Conservation (phyloP, 2,329 filamentous ascomycete genomes). For the Dactylonectria macrodidyma region DNA sequence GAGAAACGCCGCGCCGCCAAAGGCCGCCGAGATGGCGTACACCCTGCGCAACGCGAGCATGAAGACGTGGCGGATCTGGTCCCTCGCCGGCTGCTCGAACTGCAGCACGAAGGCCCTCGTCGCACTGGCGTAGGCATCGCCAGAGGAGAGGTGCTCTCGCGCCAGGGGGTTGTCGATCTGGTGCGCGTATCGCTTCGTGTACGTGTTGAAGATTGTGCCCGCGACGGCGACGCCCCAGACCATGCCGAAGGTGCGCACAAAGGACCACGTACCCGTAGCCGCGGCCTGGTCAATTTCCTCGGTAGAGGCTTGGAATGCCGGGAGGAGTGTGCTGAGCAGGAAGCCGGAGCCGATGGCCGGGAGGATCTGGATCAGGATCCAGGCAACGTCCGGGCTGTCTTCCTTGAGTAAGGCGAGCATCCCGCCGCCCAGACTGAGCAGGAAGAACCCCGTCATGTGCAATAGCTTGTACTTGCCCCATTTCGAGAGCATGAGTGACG, state of each 20-base stretch:
- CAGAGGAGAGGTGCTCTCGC: conserved; percentile 36
- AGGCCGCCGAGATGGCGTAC: conserved; percentile 41
- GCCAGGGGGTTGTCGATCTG: conserved; percentile 40
- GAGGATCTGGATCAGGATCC: conserved; percentile 58
- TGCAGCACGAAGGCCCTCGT: conserved; percentile 44
- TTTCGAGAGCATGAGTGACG: conserved; percentile 48
- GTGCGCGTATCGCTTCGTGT: conserved; percentile 39
- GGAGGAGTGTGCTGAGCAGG: conserved; percentile 58
- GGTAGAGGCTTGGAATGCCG: conserved; percentile 58
- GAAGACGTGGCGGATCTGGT: conserved; percentile 47
- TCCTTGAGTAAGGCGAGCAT: conserved; percentile 56
- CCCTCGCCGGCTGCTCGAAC: conserved; percentile 35
- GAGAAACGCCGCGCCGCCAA: conserved; percentile 40
- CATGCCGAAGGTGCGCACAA: conserved; percentile 60
- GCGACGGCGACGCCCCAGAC: conserved; percentile 63
- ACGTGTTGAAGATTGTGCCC: conserved; percentile 57
- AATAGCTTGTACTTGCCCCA: conserved; percentile 53
- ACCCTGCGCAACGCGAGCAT: conserved; percentile 42
- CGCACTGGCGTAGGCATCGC: conserved; percentile 48
- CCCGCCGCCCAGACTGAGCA: conserved; percentile 59
- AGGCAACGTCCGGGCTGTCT: conserved; percentile 51
- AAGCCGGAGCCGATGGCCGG: conserved; percentile 59
- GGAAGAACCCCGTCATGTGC: conserved; percentile 54
- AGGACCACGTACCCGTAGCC: conserved; percentile 57
- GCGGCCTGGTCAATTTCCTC: conserved; percentile 54